Evolutionary conservation across 2,329 filamentous ascomycete species (phyloP).

Genomic region (Emergomyces pasteurianus): DNA sequence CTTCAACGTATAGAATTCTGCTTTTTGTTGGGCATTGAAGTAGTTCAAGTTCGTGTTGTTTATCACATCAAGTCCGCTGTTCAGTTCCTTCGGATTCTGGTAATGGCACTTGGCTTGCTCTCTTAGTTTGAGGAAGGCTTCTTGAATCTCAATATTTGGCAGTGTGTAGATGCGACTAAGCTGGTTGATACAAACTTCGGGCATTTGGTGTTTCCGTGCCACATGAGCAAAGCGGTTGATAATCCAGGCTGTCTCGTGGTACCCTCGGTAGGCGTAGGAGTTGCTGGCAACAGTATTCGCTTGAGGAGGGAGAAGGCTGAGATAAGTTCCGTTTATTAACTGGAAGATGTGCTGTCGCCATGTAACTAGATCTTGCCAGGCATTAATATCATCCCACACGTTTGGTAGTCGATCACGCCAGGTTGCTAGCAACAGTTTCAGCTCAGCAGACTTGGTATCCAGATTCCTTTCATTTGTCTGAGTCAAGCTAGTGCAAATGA

Average conservation of each 20-base stretch:
- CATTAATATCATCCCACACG: slow-evolving; percentile 98
- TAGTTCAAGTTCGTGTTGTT: slow-evolving; percentile 99
- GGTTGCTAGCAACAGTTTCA: slow-evolving; percentile 84
- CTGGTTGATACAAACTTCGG: slow-evolving; percentile 94
- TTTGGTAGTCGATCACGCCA: slow-evolving; percentile 96
- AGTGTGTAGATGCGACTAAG: slow-evolving; percentile 96
- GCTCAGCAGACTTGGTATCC: slow-evolving; percentile 86
- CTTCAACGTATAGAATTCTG: slow-evolving; percentile 97
- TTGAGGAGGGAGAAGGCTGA: slow-evolving; percentile 71
- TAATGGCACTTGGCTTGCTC: slow-evolving; percentile 99
- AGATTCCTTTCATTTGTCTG: slow-evolving; percentile 75
- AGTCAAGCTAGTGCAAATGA: slow-evolving; percentile 84
- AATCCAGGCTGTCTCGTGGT: slow-evolving; percentile 98
- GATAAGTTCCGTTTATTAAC: slow-evolving; percentile 88
- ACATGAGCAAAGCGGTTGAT: slow-evolving; percentile 99
- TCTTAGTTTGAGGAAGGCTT: slow-evolving; percentile 94
- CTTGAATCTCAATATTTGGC: slow-evolving; percentile 98
- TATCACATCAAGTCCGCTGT: slow-evolving; percentile 89
- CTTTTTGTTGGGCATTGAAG: slow-evolving; percentile 91
- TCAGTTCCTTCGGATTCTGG: slow-evolving; percentile 85
- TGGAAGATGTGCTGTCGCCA: slow-evolving; percentile 99
- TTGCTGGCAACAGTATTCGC: slow-evolving; percentile 75
- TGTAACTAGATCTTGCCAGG: slow-evolving; percentile 98
- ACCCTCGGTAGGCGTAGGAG: slow-evolving; percentile 91
- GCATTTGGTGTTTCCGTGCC: slow-evolving; percentile 88